Conservation (phyloP, 2,329 filamentous ascomycete species). For the Bipolaris gigantea region DNA sequence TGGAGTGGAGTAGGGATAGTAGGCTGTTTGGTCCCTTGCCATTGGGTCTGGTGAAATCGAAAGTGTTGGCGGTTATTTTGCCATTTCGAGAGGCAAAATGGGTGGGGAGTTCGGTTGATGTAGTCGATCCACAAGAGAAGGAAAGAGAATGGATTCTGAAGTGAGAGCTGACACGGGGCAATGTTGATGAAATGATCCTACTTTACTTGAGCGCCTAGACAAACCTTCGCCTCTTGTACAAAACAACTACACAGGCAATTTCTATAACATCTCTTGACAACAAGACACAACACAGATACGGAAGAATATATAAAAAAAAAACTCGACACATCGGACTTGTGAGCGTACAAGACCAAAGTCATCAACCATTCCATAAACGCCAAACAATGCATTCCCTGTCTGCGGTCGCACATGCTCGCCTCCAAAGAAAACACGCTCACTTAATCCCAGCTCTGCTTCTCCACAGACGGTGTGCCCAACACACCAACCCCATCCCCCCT, state of each 20-base stretch:
- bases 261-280: neutral
- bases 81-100: constrained; percentile 31
- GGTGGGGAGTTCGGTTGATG: constrained; percentile 24
- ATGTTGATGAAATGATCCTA: neutral
- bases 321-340: neutral
- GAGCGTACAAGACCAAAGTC: neutral
- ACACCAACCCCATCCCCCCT: constrained; percentile 52
- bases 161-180: neutral
- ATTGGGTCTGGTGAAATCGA: constrained; percentile 79
- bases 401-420: neutral
- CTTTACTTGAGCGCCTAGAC: neutral
- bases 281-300: neutral
- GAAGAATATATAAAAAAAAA: neutral
- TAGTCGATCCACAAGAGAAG: constrained; percentile 11
- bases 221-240: neutral
- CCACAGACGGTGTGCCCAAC: constrained; percentile 39
- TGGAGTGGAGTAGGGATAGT: constrained; percentile 82
- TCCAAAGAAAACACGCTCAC: neutral
- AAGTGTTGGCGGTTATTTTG: constrained; percentile 61
- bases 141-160: constrained; percentile 19
- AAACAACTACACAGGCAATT: neutral
- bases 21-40: constrained; percentile 84
- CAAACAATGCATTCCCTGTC: constrained; percentile 1
- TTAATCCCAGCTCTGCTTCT: constrained; percentile 24
- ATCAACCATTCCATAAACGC: neutral